Evolutionary conservation across 2,329 filamentous ascomycete species (phyloP), one percentile per base, ranked within the genome.

Genomic region (Penicillium capsulatum): DNA sequence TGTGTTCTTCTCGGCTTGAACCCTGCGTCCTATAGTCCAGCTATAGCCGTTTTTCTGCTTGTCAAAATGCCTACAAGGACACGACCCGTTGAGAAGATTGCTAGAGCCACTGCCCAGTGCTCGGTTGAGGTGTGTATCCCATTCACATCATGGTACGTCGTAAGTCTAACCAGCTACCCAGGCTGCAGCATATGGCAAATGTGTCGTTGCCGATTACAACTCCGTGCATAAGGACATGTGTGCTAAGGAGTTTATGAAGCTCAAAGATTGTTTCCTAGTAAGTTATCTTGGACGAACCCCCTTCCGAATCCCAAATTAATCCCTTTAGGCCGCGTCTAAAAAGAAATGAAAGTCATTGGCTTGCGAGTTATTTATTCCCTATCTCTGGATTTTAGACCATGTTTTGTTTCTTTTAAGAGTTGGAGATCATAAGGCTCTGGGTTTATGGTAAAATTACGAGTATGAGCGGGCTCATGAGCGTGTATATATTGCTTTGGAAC

Each of bases 171-270:
- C 41, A 27, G 20, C 29, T 39, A 34, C 36, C 40, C 48, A 97
- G 91, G 84, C 87, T 36, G 75, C 87, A 2, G 73, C 79, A 9
- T 98, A 97, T 59, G 92, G 91, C 51, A 90, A 89, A 72, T 98
- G 92, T 63, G 82, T 98, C 49, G 77, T 91, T 35, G 79, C 80
- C 27, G 91, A 97, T 60, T 97, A 94, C 68, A 91, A 91, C 60
- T 80, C 88, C 3, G 80, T 95, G 3, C 79, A 89, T 54, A 94
- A 94, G 61, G 87, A 96, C 60, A 92, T 92, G 73, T 98, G 92
- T 59, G 74, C 76, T 3, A 80, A 80, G 42, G 89, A 96, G 59
- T 97, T 98, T 54, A 72, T 92, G 65, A 80, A 71, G 50, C 65
- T 97, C 34, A 95, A 94, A 63, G 75, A 94, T 51, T 97, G 91